Percentiles rank a stretch among this genome's conserved stretches.
These are phyloP conservation scores for Didymella keratinophila DNA, from an alignment of 2,329 filamentous ascomycete genomes.

Conservation along the genomic window DNA sequence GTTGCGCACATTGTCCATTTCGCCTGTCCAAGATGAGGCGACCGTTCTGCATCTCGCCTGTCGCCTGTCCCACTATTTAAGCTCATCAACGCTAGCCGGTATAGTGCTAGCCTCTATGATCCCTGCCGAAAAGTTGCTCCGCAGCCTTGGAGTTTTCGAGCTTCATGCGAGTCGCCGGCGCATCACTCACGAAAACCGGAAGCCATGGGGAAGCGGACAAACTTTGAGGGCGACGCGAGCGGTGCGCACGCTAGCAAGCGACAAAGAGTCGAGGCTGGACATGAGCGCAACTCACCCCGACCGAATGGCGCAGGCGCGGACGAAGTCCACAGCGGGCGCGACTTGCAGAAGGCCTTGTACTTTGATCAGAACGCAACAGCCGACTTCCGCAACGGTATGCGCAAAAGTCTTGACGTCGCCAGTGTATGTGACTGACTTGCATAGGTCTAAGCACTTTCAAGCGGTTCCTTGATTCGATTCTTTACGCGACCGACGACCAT, in stretches of 20 bases:
- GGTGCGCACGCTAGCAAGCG: slow-evolving; percentile 42
- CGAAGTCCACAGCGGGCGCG: slow-evolving; percentile 45
- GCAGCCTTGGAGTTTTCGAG: slow-evolving; percentile 4
- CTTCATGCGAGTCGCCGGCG: slow-evolving; percentile 12
- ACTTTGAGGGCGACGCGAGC: slow-evolving; percentile 41
- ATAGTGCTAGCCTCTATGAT: neutral
- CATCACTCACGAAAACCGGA: slow-evolving; percentile 17
- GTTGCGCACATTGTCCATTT: neutral
- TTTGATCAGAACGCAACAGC: slow-evolving; percentile 48
- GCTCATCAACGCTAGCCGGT: neutral
- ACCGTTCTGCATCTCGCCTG: neutral
- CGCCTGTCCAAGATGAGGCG: neutral
- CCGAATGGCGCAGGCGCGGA: slow-evolving; percentile 30
- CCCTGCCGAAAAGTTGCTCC: slow-evolving; percentile 17
- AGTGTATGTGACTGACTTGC: slow-evolving; percentile 19
- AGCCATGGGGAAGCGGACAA: slow-evolving; percentile 45
- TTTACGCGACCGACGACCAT: slow-evolving; percentile 63
- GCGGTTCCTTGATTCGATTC: slow-evolving; percentile 69
- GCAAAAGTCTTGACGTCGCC: neutral
- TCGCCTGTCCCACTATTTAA: slow-evolving; percentile 16
- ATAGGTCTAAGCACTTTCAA: slow-evolving; percentile 74
- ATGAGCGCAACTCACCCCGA: slow-evolving; percentile 38
- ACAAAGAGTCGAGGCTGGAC: slow-evolving; percentile 37
- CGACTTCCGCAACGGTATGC: slow-evolving; percentile 42
- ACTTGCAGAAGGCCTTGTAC: slow-evolving; percentile 47